Evolutionary conservation across 805 yeast genomes (phyloP), one percentile per base, ranked within the genome.

Genomic region (Torulaspora franciscae): DNA sequence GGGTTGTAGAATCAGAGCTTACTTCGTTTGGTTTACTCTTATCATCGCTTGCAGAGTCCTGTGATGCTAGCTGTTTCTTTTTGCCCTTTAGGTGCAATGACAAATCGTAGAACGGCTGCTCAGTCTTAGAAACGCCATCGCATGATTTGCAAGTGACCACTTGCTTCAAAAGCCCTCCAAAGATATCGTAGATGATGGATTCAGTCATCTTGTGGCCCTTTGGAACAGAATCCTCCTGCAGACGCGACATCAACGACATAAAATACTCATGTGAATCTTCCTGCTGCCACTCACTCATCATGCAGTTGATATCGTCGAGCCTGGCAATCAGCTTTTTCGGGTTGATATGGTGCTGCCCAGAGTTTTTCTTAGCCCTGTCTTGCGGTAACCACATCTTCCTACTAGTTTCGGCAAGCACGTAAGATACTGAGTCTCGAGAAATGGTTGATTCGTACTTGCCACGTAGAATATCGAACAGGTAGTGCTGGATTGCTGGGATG

Each of bases 211-310:
- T 90, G 37, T 71, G 75, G n/a, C 96, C 96, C 59, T 78, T 83
- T 29, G 98, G 98, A 1, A 93, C 88, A 9, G 87, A 76, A 61
- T 90, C 97, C 61, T 90, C 97, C 66, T 90, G 98, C 42, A 90
- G 68, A 42, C 96, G 70, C 6, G 91, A 79, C 74, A 90, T 75
- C 49, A 90, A 70, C 9, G 95, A 86, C 97, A 90, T 90, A 64
- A 84, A 87, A 68, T 90, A 93, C 67, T 93, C 99, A 66, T 93
- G 99, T 0, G 96, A 85, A 66, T 93, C 99, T 66, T 93, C 98
- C 65, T 93, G 99, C 66, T 88, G 90, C 96, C 96, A 90, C 63
- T 83, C 93, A 36, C 89, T 81, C 95, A 90, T 88, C 95, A 87
- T 86, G 62, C 95, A 87, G 65, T 89, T 89, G 57, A 91, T 87